These are phyloP conservation scores for Podospora pseudopauciseta DNA, from an alignment of 495 filamentous ascomycete species.

Conservation along the genomic window DNA sequence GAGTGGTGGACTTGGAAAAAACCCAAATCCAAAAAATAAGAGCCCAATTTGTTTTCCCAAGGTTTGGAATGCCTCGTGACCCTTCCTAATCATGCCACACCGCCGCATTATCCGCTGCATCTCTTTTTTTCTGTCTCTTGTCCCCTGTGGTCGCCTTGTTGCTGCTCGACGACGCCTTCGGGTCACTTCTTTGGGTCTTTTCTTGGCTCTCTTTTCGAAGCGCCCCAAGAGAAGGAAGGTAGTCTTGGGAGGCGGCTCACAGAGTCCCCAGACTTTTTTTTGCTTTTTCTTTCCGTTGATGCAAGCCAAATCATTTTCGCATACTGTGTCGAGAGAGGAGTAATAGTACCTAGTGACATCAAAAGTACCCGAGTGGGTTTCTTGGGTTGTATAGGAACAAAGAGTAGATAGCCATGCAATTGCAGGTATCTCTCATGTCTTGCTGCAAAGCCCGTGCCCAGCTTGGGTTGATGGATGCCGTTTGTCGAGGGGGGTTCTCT, in stretches of 20 bases:
- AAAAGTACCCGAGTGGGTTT: neutral
- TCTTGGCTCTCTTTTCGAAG: constrained; percentile 9
- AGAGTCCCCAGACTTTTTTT: constrained; percentile 12
- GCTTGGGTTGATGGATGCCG: neutral
- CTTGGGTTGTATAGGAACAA: constrained; percentile 1
- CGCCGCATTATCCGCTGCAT: constrained; percentile 24
- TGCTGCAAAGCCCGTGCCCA: neutral
- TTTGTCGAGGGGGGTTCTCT: neutral
- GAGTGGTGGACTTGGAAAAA: neutral
- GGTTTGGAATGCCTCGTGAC: constrained; percentile 32
- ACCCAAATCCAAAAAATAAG: constrained; percentile 21
- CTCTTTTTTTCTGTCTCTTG: neutral
- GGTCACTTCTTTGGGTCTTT: constrained; percentile 4
- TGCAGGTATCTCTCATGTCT: constrained; percentile 15
- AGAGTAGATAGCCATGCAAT: constrained; percentile 4
- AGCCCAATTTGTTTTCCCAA: constrained; percentile 13
- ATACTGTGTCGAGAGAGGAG: neutral
- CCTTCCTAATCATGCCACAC: constrained; percentile 31
- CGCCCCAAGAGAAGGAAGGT: neutral
- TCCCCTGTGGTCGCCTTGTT: constrained; percentile 12
- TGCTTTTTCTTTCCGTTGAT: neutral
- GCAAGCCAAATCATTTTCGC: neutral
- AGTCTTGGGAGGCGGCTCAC: constrained; percentile 20
- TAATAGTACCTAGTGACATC: neutral
- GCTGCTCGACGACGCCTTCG: constrained; percentile 4